These are phyloP conservation scores for Aspergillus sp. DNA, from an alignment of 2,329 filamentous ascomycete species.

Conservation along the genomic window DNA sequence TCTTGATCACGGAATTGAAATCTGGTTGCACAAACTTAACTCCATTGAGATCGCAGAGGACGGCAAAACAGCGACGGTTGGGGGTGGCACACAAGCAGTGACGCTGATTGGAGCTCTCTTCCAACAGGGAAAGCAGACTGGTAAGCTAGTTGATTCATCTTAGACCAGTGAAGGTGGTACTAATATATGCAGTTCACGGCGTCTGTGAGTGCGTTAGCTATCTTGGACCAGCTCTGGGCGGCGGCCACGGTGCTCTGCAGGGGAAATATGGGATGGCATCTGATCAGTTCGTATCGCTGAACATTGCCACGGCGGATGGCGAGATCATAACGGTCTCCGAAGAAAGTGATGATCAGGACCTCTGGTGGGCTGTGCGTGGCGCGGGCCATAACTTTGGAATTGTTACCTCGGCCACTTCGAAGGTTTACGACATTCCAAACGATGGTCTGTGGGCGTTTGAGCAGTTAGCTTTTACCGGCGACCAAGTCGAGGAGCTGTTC, in stretches of 20 bases:
- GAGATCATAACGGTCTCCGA: slow-evolving; percentile 2
- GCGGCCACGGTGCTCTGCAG: slow-evolving; percentile 57
- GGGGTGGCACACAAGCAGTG: slow-evolving; percentile 49
- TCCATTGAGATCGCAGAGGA: slow-evolving; percentile 37
- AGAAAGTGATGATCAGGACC: slow-evolving; percentile 30
- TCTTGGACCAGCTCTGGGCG: slow-evolving; percentile 55
- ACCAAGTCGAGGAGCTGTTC: slow-evolving; percentile 10
- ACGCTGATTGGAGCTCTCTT: slow-evolving; percentile 50
- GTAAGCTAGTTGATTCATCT: neutral
- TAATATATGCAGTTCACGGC: slow-evolving; percentile 40
- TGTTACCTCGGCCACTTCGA: slow-evolving; percentile 47
- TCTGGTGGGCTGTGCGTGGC: slow-evolving; percentile 57
- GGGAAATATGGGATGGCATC: slow-evolving; percentile 54
- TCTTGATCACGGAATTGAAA: slow-evolving; percentile 15
- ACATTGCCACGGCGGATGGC: slow-evolving; percentile 54
- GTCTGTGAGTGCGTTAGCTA: slow-evolving; percentile 54
- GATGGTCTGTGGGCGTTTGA: slow-evolving; percentile 11
- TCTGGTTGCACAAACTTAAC: slow-evolving; percentile 29
- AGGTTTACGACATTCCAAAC: slow-evolving; percentile 42
- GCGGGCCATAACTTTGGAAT: slow-evolving; percentile 60
- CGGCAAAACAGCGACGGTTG: slow-evolving; percentile 48
- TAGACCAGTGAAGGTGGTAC: neutral
- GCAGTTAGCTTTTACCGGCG: slow-evolving; percentile 3
- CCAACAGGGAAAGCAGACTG: slow-evolving; percentile 51
- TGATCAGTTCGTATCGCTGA: slow-evolving; percentile 55